Evolutionary conservation across 148 eudicot species (phyloP), one percentile per base, ranked within the genome.

Genomic region (Cornus kousa): DNA sequence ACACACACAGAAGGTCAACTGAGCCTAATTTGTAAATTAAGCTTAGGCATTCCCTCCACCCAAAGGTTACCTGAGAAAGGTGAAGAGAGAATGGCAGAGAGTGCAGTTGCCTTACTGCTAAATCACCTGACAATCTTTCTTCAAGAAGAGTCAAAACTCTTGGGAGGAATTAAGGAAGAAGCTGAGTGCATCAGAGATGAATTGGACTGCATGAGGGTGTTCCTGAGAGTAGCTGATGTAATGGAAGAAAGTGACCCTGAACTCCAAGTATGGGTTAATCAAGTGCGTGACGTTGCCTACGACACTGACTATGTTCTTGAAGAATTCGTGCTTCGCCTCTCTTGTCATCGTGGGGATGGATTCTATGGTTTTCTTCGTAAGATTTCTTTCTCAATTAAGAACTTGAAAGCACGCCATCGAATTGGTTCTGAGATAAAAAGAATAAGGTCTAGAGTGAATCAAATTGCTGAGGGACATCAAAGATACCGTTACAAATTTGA

Each of bases 201-300:
- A 35, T 1, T 35, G 37, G 37, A 35, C 1, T 2, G 37, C 37
- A 35, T 35, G 37, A 35, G 37, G 37, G 37, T 2, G 37, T 35
- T 35, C 37, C 37, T 35, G 37, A 35, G 37, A 35, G 37, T 35
- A 35, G 37, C 37, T 35, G 37, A 35, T 35, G 37, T 4, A 35
- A 35, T 35, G 37, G 37, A 35, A 35, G 37, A 35, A 2, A 35
- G 4, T 35, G 37, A 35, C 37, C 37, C 37, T 35, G 37, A 35
- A 35, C 37, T 35, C 37, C 37, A 35, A 35, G 37, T 35, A 35
- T 35, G 37, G 37, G 37, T 35, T 35, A 35, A 35, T 2, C 37
- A 35, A 35, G 37, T 35, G 37, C 37, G 80, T n/a, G 73, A 77
- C 20, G 74, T 50, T 37, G 74, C 74, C 2, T 32, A 55, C 37